A percentile compares a stretch with the other conserved stretches of the same genome.
These are phyloP conservation scores for Luvunga scandens DNA, from an alignment of 345 rosid species.

Conservation along the genomic window DNA sequence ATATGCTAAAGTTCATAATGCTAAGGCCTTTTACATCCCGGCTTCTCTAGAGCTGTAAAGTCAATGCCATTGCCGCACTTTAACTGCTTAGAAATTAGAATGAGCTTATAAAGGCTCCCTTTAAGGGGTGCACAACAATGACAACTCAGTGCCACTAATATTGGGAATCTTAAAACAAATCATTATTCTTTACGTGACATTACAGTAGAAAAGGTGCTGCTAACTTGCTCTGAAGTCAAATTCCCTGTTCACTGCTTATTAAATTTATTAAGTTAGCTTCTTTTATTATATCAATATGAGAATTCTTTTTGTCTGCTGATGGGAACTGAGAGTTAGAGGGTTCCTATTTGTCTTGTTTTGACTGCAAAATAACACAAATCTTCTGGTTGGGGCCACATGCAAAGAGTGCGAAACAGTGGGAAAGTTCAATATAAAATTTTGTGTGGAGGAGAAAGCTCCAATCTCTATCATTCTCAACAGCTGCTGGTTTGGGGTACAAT, in stretches of 20 bases:
- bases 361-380: constrained; percentile 13
- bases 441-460: neutral
- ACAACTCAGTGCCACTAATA: constrained; percentile 28
- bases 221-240: constrained; percentile 16
- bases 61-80: too few species aligned
- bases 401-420: neutral
- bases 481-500: neutral
- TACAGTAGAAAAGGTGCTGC: neutral
- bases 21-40: too few species aligned
- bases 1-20: neutral
- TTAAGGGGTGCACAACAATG: constrained; percentile 20
- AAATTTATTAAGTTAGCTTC: neutral
- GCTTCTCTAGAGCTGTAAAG: too few species aligned
- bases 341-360: constrained; percentile 23
- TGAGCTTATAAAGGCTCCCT: constrained; percentile 21
- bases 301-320: neutral
- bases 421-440: neutral
- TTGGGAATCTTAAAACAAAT: neutral
- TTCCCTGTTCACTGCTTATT: neutral
- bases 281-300: neutral
- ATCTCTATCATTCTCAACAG: neutral
- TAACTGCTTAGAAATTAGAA: constrained; percentile 20
- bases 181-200: neutral
- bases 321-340: constrained; percentile 2
- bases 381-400: constrained; percentile 10